These are phyloP conservation scores for Solanum paucissectum DNA, from an alignment of 257 asterid genomes.

Conservation along the genomic window DNA sequence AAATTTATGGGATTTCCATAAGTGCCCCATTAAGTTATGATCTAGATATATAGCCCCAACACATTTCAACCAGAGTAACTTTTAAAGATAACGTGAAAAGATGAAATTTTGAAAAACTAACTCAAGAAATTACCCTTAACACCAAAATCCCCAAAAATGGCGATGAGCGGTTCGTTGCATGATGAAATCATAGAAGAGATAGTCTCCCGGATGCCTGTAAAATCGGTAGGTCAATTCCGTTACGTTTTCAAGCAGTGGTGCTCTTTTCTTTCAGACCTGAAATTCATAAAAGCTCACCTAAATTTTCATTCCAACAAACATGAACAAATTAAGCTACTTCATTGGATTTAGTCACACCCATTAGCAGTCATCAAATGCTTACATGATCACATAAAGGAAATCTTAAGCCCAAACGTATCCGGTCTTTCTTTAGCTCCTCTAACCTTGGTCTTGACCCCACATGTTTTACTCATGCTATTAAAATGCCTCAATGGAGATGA, in stretches of 20 bases:
- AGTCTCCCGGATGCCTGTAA: neutral
- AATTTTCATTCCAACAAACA: neutral
- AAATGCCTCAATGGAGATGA: neutral
- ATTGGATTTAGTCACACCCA: too few species aligned
- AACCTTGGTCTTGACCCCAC: neutral
- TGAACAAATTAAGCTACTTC: neutral
- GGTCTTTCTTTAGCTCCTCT: neutral
- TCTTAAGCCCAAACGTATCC: too few species aligned
- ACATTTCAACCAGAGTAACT: too few species aligned
- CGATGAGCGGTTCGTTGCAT: neutral
- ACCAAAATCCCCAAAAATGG: neutral
- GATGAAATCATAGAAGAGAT: neutral
- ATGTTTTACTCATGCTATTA: neutral
- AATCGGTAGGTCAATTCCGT: neutral
- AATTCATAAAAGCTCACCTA: slow-evolving; percentile 18
- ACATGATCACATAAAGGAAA: neutral
- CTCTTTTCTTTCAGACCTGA: slow-evolving; percentile 5
- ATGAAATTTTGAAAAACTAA: too few species aligned
- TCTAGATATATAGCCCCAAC: too few species aligned
- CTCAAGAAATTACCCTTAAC: too few species aligned
- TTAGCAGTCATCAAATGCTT: neutral
- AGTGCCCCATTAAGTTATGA: too few species aligned
- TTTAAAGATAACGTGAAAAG: too few species aligned
- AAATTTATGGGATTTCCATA: too few species aligned
- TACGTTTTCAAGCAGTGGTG: neutral